Conservation (phyloP, 106 monocot genomes). For the Dioscorea zingiberensis region DNA sequence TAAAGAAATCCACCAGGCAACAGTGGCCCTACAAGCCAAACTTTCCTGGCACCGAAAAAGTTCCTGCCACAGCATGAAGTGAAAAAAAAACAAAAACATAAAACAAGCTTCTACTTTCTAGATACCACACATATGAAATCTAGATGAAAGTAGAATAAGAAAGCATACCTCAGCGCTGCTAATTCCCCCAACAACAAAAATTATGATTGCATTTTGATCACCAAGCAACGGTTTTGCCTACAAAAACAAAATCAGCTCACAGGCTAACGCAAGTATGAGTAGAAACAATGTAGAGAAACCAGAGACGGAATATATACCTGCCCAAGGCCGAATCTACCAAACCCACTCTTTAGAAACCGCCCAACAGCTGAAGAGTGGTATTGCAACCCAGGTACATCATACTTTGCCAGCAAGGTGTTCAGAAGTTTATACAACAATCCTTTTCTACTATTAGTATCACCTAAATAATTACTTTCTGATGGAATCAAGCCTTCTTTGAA, state of each 20-base stretch:
- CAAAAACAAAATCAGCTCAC: neutral
- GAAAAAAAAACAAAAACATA: too few species aligned
- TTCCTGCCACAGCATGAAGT: too few species aligned
- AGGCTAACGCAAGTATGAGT: neutral
- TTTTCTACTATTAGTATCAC: slow-evolving; percentile 52
- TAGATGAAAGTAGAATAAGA: neutral
- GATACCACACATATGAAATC: too few species aligned
- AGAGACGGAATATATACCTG: slow-evolving; percentile 53
- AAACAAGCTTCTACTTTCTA: too few species aligned
- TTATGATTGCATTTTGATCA: slow-evolving; percentile 65
- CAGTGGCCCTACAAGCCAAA: too few species aligned
- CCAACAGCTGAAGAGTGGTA: slow-evolving; percentile 95
- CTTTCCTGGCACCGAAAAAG: too few species aligned
- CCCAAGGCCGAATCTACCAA: slow-evolving; percentile 98
- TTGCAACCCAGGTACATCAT: slow-evolving; percentile 75
- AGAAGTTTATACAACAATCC: slow-evolving; percentile 73
- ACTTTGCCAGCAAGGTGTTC: slow-evolving; percentile 48
- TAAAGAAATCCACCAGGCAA: too few species aligned
- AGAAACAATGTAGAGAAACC: slow-evolving; percentile 10
- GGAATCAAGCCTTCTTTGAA: slow-evolving; percentile 33
- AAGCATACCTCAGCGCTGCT: slow-evolving; percentile 71
- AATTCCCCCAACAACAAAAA: slow-evolving; percentile 94
- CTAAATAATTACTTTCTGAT: slow-evolving; percentile 31
- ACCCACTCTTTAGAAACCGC: slow-evolving; percentile 87
- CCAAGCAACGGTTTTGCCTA: slow-evolving; percentile 87